Evolutionary conservation across 257 asterid genomes (phyloP), one percentile per base, ranked within the genome.

Genomic region (Petunia axillaris): DNA sequence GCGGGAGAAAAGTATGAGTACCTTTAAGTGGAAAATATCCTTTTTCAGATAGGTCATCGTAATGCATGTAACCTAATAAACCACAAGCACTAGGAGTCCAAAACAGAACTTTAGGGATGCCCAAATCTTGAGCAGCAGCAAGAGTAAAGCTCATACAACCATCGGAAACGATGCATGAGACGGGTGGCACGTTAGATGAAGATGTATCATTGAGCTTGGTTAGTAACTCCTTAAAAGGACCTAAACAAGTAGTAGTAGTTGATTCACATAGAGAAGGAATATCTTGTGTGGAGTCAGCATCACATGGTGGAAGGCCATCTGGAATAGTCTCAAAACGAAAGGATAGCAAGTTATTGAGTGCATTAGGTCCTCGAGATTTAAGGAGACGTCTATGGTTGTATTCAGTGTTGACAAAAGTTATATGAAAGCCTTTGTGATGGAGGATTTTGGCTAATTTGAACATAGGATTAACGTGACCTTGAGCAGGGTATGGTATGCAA

Each of bases 401-500:
- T 10, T 76, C 78, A 6, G 78, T 81, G 74, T 81, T 81, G 63
- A 81, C 84, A 64, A 81, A 81, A 5, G 81, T 81, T 1, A 81
- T 76, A 16, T 81, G 74, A 67, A 81, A 81, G 2, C 84, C 84
- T 35, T 53, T 76, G 71, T 76, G n/a, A 10, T 81, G 55, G 1
- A 81, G 81, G 6, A 81, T 67, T 40, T 81, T 81, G 9, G 84
- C 84, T 8, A 81, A 36, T 35, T 81, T 76, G 11, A 81, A 75
- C 78, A 76, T 81, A 4, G 84, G 84, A 62, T 16, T 75, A 1
- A 81, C 43, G 3, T 81, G 84, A 10, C 81, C 81, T 76, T 81
- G 84, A 0, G 74, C 84, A 38, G 84, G 84, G 36, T 81, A 75
- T 36, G 84, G 84, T 39, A 81, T 55, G 68, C 77, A 75, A n/a